These are phyloP conservation scores for Spiraea crenata DNA, from an alignment of 331 rosid genomes.

Conservation along the genomic window DNA sequence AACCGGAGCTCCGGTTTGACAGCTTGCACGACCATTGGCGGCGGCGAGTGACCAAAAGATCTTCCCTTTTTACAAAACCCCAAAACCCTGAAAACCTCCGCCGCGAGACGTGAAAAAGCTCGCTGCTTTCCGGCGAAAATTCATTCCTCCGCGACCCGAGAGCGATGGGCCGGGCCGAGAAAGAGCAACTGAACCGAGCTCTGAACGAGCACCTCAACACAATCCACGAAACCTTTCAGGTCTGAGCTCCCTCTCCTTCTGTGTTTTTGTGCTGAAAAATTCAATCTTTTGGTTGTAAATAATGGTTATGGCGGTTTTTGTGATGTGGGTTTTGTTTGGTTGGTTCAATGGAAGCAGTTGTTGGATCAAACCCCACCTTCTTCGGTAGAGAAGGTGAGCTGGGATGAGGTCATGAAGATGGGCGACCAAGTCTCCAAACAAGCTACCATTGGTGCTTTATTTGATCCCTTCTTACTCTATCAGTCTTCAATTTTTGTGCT, in stretches of 20 bases:
- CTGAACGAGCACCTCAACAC: constrained; percentile 55
- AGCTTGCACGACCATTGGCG: not conserved
- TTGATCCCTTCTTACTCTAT: not conserved
- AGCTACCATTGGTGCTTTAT: constrained; percentile 64
- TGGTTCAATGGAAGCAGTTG: constrained; percentile 36
- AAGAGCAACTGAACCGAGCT: constrained; percentile 41
- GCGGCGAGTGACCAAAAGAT: not conserved
- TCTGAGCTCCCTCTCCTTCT: not conserved
- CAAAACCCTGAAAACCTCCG: not conserved
- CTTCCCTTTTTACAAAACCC: not conserved
- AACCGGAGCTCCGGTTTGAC: no score
- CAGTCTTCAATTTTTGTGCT: not conserved
- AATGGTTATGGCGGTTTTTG: not conserved
- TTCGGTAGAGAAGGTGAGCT: constrained; percentile 50
- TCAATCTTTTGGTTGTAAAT: not conserved
- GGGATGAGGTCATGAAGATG: constrained; percentile 75
- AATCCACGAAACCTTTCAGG: constrained; percentile 73
- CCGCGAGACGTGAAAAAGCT: not conserved
- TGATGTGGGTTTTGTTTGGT: not conserved
- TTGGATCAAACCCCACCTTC: constrained; percentile 66
- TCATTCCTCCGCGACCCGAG: constrained; percentile 3
- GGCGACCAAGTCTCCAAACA: constrained; percentile 72
- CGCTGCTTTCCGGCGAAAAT: not conserved
- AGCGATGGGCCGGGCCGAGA: constrained; percentile 44
- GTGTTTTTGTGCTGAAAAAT: not conserved